Conservation (phyloP, 441 rosid species). For the Pelargonium citronellum region DNA sequence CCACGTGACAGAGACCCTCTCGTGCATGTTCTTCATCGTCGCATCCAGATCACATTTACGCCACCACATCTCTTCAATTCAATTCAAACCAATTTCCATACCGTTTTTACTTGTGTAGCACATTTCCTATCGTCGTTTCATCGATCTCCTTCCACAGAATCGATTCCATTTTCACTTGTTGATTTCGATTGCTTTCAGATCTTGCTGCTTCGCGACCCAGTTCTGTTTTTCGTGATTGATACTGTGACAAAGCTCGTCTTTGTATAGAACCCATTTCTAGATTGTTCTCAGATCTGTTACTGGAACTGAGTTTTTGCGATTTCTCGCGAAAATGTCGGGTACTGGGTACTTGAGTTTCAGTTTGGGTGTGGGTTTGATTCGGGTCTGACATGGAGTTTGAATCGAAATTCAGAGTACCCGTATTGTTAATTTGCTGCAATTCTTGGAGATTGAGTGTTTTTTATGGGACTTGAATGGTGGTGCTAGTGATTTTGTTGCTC, state of each 20-base stretch:
- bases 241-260: not conserved
- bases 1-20: slow-evolving; percentile 8
- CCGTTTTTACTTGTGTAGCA: not conserved
- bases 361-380: not conserved
- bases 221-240: not conserved
- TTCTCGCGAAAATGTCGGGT: not conserved
- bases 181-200: not conserved
- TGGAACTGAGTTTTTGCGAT: not conserved
- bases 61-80: not conserved
- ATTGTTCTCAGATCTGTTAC: not conserved
- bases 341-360: slow-evolving; percentile 7
- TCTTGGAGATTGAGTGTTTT: slow-evolving; percentile 4
- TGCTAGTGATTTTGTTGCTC: not conserved
- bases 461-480: not conserved
- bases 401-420: not conserved
- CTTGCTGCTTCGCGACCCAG: not conserved
- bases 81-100: not conserved
- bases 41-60: slow-evolving; percentile 1
- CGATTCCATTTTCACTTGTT: not conserved
- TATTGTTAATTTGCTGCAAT: not conserved
- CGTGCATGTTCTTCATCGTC: not conserved
- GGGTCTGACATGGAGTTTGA: not conserved
- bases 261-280: not conserved
- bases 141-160: not conserved
- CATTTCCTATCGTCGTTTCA: not conserved